A percentile compares a stretch with the other conserved stretches of the same genome.
phyloP scores from a whole-genome alignment of 192 early-diverging fungal species.

The Chytriomyces hyalinus region DNA sequence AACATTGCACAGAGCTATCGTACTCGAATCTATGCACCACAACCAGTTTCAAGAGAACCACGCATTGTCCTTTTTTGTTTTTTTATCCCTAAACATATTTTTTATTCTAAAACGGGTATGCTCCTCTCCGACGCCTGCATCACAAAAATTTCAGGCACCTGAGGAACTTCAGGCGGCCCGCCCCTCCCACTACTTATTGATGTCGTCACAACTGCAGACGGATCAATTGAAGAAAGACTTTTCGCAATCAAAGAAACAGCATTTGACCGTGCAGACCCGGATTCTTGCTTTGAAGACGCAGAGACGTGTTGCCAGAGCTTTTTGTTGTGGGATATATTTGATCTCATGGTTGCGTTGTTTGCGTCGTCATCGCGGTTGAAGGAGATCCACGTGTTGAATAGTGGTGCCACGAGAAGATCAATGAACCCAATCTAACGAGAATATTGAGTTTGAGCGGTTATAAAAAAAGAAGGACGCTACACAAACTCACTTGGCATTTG shows the following conservation, averaged over 20 bases:
- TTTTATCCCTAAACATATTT: neutral
- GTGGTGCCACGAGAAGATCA: constrained; percentile 62
- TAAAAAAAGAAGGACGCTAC: neutral
- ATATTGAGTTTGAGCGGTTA: neutral
- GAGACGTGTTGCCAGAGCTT: constrained; percentile 14
- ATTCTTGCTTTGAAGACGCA: neutral
- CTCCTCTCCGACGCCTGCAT: constrained; percentile 1
- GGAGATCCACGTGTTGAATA: constrained; percentile 61
- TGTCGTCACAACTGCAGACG: neutral
- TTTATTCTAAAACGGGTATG: neutral
- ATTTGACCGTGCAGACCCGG: neutral
- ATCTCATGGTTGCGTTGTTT: constrained; percentile 2
- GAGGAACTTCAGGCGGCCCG: neutral
- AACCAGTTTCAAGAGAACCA: too few relatives aligned
- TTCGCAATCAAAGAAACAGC: neutral
- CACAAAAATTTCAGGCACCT: constrained; percentile 19
- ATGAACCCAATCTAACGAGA: constrained; percentile 61
- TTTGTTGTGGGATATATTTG: constrained; percentile 18
- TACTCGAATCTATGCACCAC: too few relatives aligned
- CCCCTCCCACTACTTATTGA: neutral
- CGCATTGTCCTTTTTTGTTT: neutral
- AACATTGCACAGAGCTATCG: too few relatives aligned
- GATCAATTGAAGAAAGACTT: constrained; percentile 3
- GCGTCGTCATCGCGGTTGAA: constrained; percentile 47
- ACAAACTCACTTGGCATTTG: constrained; percentile 57